A percentile compares a stretch with the other conserved stretches of the same genome.
These are phyloP conservation scores for Aurantiochytrium sp. DNA, from an alignment of 108 stramenopile genomes.

Conservation along the genomic window DNA sequence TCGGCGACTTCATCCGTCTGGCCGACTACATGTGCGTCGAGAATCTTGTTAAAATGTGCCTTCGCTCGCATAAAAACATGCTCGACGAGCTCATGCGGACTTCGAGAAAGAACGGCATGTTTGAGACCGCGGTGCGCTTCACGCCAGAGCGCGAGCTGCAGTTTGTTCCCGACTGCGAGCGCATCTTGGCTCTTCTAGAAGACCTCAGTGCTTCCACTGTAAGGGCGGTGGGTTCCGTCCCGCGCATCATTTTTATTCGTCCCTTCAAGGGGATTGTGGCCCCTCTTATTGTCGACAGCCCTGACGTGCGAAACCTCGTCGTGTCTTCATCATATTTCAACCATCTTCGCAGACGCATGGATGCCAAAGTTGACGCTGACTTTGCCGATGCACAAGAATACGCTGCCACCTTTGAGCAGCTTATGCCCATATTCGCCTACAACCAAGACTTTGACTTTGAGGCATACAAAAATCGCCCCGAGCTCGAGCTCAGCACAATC, in stretches of 20 bases:
- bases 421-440: not conserved
- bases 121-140: constrained; percentile 35
- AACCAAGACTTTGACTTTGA: not conserved
- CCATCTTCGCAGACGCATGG: not conserved
- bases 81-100: not conserved
- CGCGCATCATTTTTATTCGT: constrained; percentile 40
- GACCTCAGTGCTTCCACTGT: constrained; percentile 37
- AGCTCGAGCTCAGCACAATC: not conserved
- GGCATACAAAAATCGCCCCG: not conserved
- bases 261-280: constrained; percentile 38
- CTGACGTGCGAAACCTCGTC: not conserved
- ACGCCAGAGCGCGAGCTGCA: not conserved
- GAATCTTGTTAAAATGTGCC: constrained; percentile 30
- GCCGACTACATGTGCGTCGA: constrained; percentile 55
- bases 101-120: constrained; percentile 34
- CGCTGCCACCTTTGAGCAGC: not conserved
- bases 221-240: constrained; percentile 36
- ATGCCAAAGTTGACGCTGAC: not conserved
- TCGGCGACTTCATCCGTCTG: constrained; percentile 49
- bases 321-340: not conserved
- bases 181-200: constrained; percentile 41
- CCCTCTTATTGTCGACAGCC: constrained; percentile 4
- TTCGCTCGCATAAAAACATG: constrained; percentile 19
- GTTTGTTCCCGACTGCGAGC: constrained; percentile 42
- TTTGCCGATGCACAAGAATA: not conserved